Percentiles rank a stretch among this genome's conserved stretches.
phyloP scores from a whole-genome alignment of 805 yeast species.

The Yarrowia sp. region DNA sequence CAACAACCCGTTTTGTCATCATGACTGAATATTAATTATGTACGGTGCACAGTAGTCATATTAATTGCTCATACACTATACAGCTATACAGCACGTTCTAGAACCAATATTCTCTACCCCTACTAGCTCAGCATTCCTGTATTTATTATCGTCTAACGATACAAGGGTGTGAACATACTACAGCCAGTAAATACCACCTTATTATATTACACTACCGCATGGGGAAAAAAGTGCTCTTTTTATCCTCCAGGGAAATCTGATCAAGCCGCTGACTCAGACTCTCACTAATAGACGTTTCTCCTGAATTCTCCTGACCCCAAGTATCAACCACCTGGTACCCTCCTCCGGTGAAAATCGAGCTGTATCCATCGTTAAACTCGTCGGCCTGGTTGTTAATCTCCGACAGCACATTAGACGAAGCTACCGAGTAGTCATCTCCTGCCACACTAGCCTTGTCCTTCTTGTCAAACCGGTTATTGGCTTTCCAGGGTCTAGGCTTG shows the following conservation, averaged over 20 bases:
- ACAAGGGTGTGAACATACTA: too few species aligned
- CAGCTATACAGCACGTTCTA: too few species aligned
- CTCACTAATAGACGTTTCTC: not conserved
- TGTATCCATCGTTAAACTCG: constrained; percentile 31
- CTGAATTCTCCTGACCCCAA: constrained; percentile 12
- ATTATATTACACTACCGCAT: not conserved
- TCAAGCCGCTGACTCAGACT: not conserved
- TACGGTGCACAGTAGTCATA: too few species aligned
- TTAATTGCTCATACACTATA: too few species aligned
- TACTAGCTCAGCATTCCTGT: too few species aligned
- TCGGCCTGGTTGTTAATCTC: constrained; percentile 9
- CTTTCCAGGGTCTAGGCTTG: constrained; percentile 22
- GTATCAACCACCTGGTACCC: constrained; percentile 12
- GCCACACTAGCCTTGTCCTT: not conserved
- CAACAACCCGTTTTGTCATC: too few species aligned
- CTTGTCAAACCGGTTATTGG: constrained; percentile 7
- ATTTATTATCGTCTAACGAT: too few species aligned
- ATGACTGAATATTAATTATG: too few species aligned
- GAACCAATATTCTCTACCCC: too few species aligned
- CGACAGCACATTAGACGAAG: constrained; percentile 5
- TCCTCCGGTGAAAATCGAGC: not conserved
- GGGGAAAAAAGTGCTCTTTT: constrained; percentile 14
- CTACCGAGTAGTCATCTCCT: constrained; percentile 17
- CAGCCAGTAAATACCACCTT: too few species aligned
- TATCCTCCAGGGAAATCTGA: constrained; percentile 22